Base-by-base conservation (phyloP, 164 flowering plant genomes). In the Paratinospora sagittata region DNA sequence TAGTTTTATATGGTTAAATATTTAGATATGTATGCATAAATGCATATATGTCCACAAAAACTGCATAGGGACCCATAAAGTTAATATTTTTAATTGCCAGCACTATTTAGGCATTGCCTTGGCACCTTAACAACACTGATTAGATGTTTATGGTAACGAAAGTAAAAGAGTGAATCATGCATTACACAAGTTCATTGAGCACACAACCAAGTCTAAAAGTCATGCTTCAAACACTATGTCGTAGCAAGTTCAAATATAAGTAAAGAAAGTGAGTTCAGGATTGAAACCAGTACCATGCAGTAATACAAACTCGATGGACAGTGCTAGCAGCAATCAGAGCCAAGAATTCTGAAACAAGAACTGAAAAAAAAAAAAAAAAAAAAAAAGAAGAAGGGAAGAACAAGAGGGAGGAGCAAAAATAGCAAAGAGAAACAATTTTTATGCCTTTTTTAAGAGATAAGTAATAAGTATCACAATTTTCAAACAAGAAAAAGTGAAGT, bases 281-380 rank as follows among this genome's bases (percentile, higher is more conserved):
- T 3, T 19, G 58, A 60, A 70, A 65, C 55, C 49, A 69, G 83
- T 94, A 94, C 98, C 98, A 94, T 66, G 97, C 89, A 27, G 98
- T 90, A 77, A 92, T 85, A 74, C 98, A 92, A 81, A 94, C 97
- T 77, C 98, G 93, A 78, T 92, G 98, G 43, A 94, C 95, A 11
- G 96, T 86, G 81, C 97, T 69, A 60, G 97, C 98, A 77, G 97
- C 97, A 84, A 92, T 77, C 16, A 94, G 87, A 69, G 97, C 98
- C 78, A 94, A 80, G 26, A 71, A 78, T 82, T 94, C 97, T 24
- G 97, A 90, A 27, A 87, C 58, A 68, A 90, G 57, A 73, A 92
- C 98, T 94, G 92, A 84, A 84, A 66, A 63, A 58, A 19, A 11
- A 45, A 14, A 16, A 17, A 45, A 0, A 27, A 81, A 83, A 66